phyloP scores from a whole-genome alignment of 2,329 filamentous ascomycete genomes.

The Cercospora berteroae region DNA sequence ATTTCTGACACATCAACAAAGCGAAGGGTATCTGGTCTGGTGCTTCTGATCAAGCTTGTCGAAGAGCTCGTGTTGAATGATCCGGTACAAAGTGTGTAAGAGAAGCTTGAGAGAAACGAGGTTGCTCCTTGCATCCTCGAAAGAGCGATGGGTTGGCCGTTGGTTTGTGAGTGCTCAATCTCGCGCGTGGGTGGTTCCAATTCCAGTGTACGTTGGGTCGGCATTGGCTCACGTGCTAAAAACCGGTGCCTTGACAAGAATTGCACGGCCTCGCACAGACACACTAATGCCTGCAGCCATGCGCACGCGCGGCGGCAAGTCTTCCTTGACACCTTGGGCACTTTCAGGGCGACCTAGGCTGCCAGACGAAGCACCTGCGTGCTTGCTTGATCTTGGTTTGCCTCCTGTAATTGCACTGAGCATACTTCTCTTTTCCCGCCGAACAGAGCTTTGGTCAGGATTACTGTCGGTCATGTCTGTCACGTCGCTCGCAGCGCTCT shows the following conservation, averaged over 20 bases:
- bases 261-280: constrained; percentile 49
- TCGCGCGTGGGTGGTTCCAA: background rate
- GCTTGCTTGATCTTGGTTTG: constrained; percentile 42
- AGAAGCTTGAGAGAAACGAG: background rate
- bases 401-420: constrained; percentile 44
- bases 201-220: background rate
- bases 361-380: constrained; percentile 38
- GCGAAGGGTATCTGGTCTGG: constrained; percentile 15
- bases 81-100: constrained; percentile 1
- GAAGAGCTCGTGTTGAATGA: background rate
- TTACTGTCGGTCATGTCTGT: constrained; percentile 33
- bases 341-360: constrained; percentile 43
- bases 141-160: background rate
- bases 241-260: constrained; percentile 52
- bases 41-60: constrained; percentile 3
- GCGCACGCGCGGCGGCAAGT: constrained; percentile 45
- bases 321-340: constrained; percentile 43
- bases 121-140: background rate
- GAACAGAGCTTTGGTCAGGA: constrained; percentile 20
- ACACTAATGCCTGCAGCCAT: constrained; percentile 50
- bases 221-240: constrained; percentile 34
- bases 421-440: constrained; percentile 41
- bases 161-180: background rate
- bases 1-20: background rate
- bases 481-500: constrained; percentile 38